Conservation (phyloP, 2,329 filamentous ascomycete genomes). For the Didymella exigua region DNA sequence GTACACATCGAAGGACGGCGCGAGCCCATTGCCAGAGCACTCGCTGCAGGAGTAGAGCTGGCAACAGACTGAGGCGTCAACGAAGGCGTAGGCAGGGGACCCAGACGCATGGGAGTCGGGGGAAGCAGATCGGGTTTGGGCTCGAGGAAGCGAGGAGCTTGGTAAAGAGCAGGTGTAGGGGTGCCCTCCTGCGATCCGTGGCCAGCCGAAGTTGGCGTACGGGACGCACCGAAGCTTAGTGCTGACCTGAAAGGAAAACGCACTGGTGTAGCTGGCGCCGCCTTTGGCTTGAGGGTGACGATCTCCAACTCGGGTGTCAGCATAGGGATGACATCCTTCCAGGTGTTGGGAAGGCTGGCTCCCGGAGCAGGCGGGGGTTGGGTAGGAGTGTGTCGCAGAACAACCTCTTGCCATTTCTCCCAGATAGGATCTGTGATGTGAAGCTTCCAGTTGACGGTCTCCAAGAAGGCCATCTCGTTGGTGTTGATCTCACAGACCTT, state of each 20-base stretch:
- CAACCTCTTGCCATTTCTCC: slow-evolving; percentile 91
- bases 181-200: slow-evolving; percentile 51
- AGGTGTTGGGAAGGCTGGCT: slow-evolving; percentile 46
- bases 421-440: slow-evolving; percentile 90
- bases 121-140: slow-evolving; percentile 56
- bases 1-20: slow-evolving; percentile 63
- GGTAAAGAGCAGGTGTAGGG: slow-evolving; percentile 49
- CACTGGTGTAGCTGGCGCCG: slow-evolving; percentile 35
- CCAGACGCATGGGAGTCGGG: slow-evolving; percentile 61
- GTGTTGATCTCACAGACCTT: slow-evolving; percentile 93
- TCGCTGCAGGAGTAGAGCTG: slow-evolving; percentile 66
- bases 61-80: slow-evolving; percentile 63
- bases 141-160: slow-evolving; percentile 57
- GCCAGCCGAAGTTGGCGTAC: slow-evolving; percentile 31
- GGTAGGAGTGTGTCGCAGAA: slow-evolving; percentile 79
- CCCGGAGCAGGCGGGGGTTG: slow-evolving; percentile 51
- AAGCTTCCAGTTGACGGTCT: slow-evolving; percentile 90
- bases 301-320: slow-evolving; percentile 64
- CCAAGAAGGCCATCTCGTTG: slow-evolving; percentile 91
- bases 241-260: slow-evolving; percentile 34
- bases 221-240: slow-evolving; percentile 30
- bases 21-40: slow-evolving; percentile 56
- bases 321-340: slow-evolving; percentile 59
- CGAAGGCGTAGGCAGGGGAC: slow-evolving; percentile 65
- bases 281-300: slow-evolving; percentile 48